Evolutionary conservation across 768 basidiomycete species (phyloP).

Genomic region (Kwoniella sp.): DNA sequence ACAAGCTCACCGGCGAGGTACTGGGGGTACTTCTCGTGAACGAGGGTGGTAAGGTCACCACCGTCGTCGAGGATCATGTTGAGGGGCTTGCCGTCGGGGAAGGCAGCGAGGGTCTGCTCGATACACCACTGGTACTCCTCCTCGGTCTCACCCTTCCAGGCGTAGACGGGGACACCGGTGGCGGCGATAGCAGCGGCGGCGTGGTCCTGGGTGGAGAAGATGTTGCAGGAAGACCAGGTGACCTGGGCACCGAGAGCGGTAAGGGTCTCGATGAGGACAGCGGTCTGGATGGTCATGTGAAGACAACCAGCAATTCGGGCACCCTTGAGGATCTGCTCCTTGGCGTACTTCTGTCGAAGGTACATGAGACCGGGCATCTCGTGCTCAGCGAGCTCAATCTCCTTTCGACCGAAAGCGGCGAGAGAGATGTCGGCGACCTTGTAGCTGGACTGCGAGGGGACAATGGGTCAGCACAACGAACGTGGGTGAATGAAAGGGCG

Average conservation of each 20-base stretch:
- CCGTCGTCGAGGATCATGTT: conserved; percentile 99
- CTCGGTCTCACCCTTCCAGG: conserved; percentile 99
- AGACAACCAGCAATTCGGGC: conserved; percentile 97
- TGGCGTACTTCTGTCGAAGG: conserved; percentile 81
- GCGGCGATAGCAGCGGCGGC: conserved; percentile 98
- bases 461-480: conserved; percentile 7
- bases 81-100: conserved; percentile 76
- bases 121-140: conserved; percentile 99
- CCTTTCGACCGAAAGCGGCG: conserved; percentile 98
- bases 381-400: conserved; percentile 94
- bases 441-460: conserved; percentile 58
- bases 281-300: conserved; percentile 99
- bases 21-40: conserved; percentile 96
- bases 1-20: conserved; percentile 67
- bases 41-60: conserved; percentile 90
- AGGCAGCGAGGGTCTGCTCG: conserved; percentile 89
- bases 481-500: conserved; percentile 4
- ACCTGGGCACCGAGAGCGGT: conserved; percentile 94
- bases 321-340: conserved; percentile 82
- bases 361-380: conserved; percentile 78
- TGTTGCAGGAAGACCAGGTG: conserved; percentile 99
- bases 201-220: conserved; percentile 99
- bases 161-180: conserved; percentile 96
- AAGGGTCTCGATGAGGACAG: conserved; percentile 97
- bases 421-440: conserved; percentile 95